A percentile compares a stretch with the other conserved stretches of the same genome.
Evolutionary conservation across 305 asterid genomes (phyloP).

Genomic region (Fraxinus sp.): DNA sequence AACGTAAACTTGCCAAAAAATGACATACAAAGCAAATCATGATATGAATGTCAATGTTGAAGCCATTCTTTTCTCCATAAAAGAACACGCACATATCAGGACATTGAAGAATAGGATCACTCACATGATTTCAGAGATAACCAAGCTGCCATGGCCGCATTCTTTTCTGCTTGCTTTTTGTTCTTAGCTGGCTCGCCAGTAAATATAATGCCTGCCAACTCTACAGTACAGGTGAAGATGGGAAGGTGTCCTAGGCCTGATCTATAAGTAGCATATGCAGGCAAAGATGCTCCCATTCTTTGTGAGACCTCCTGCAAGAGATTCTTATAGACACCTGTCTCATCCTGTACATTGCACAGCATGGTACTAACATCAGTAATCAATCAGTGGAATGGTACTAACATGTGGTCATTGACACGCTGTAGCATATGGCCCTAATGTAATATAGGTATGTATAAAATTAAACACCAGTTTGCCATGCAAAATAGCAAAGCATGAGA

Average conservation of each 20-base stretch:
- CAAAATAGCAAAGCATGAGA: neutral
- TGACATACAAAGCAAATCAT: neutral
- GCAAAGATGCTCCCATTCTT: slow-evolving; percentile 55
- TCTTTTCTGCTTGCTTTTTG: slow-evolving; percentile 60
- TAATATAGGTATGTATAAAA: neutral
- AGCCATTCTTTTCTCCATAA: slow-evolving; percentile 5
- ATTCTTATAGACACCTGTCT: slow-evolving; percentile 59
- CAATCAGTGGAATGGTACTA: neutral
- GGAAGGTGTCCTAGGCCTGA: slow-evolving; percentile 56
- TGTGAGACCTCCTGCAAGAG: slow-evolving; percentile 61
- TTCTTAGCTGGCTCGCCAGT: slow-evolving; percentile 58
- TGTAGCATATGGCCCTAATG: neutral
- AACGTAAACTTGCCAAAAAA: neutral
- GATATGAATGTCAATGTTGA: neutral
- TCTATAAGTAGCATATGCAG: slow-evolving; percentile 44
- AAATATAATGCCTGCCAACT: slow-evolving; percentile 51
- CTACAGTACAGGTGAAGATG: slow-evolving; percentile 52
- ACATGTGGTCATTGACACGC: neutral
- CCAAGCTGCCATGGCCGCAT: slow-evolving; percentile 65
- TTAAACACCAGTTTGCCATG: neutral
- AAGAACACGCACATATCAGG: slow-evolving; percentile 9
- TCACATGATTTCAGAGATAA: slow-evolving; percentile 51
- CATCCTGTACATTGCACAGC: slow-evolving; percentile 39
- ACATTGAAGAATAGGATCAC: slow-evolving; percentile 23
- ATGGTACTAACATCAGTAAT: neutral